These are phyloP conservation scores for Emericellopsis atlantica DNA, from an alignment of 2,329 filamentous ascomycete genomes.

Conservation along the genomic window DNA sequence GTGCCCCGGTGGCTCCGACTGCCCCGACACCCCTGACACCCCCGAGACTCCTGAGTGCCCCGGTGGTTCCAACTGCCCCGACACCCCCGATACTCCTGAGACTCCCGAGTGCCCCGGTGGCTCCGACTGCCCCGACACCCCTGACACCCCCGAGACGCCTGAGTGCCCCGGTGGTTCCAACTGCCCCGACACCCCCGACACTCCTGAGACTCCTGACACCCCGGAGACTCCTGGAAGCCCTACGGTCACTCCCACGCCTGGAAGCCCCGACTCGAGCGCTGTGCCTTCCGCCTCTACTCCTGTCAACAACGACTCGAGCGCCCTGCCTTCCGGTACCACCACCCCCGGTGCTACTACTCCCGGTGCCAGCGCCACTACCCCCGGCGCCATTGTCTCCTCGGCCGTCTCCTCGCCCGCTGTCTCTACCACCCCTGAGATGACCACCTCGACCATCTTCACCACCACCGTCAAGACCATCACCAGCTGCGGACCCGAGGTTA, in stretches of 20 bases:
- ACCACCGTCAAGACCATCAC: slow-evolving; percentile 37
- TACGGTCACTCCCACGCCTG: no score
- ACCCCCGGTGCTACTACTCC: slow-evolving; percentile 3
- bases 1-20: slow-evolving; percentile 2
- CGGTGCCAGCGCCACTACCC: slow-evolving; percentile 2
- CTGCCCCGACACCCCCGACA: neutral
- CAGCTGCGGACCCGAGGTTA: slow-evolving; percentile 29
- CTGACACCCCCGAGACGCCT: neutral
- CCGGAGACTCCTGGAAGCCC: slow-evolving; percentile 2
- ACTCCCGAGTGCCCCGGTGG: slow-evolving; percentile 5
- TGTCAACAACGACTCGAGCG: no score
- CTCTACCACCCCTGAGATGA: slow-evolving; percentile 7
- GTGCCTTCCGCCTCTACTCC: no score
- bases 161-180: slow-evolving; percentile 2
- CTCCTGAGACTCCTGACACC: slow-evolving; percentile 1
- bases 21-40: neutral
- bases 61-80: slow-evolving; percentile 6
- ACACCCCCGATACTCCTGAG: slow-evolving; percentile 6
- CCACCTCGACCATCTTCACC: slow-evolving; percentile 36
- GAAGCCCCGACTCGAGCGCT: no score
- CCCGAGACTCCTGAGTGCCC: neutral
- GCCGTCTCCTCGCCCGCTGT: neutral
- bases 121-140: neutral
- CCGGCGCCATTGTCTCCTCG: slow-evolving; percentile 1
- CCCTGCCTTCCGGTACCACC: slow-evolving; percentile 1